Base-by-base conservation (phyloP, 306 rosid species). In the Cyamopsis tetragonoloba region DNA sequence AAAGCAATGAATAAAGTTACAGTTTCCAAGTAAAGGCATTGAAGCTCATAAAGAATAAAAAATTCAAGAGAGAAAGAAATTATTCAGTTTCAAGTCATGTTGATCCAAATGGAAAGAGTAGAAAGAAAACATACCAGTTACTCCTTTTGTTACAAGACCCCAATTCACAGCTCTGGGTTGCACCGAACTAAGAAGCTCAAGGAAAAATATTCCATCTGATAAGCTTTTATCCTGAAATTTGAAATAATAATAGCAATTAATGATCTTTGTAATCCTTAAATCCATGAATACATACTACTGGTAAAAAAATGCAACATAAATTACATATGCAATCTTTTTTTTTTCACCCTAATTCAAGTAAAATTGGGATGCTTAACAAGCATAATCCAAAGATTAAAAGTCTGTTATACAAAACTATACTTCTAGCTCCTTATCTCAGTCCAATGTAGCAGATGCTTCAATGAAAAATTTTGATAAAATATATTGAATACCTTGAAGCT, bases 131-230 rank as follows among this genome's bases (percentile, higher is more conserved):
- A 55, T 81, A 93, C 99, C 96, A 2, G 95, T 84, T 22, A 61
- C 72, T 47, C 99, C 99, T 79, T 90, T 93, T 34, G 96, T 93
- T 47, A 93, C 88, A 15, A 93, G 92, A 57, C 92, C 89, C 97
- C 97, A 93, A 74, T 90, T 88, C 10, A 93, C 99, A 48, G 81
- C 88, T 85, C 97, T 85, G 10, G 91, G 87, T 32, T 88, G 92
- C 77, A 93, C 97, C 10, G 90, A 83, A 78, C 97, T 88, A 42
- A 93, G 99, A 75, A 93, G 89, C 79, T 93, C 95, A 47, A 93
- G 97, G 88, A 93, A 93, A 73, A 90, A 93, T 38, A 84, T 80
- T 71, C 99, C 99, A 74, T 86, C 85, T 4, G 96, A 83, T 74
- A 93, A 81, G 69, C 88, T 82, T 78, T 79, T 93, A 56, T 93